phyloP scores from a whole-genome alignment of 2,329 filamentous ascomycete genomes.

The Aspergillus sp. region DNA sequence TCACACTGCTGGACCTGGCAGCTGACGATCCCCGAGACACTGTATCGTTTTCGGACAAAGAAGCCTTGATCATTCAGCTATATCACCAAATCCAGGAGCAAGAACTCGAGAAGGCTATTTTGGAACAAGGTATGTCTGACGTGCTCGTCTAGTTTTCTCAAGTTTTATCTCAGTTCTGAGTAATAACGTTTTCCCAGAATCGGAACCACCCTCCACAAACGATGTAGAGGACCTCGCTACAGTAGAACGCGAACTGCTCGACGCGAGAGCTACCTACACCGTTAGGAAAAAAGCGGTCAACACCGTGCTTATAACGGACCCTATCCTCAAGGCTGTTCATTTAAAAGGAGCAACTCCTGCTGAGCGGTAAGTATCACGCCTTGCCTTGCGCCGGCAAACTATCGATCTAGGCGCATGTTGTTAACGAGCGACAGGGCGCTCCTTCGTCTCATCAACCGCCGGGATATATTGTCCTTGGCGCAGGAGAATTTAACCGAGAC shows the following conservation, averaged over 20 bases:
- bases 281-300: conserved; percentile 69
- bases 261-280: conserved; percentile 68
- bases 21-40: conserved; percentile 46
- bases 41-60: conserved; percentile 63
- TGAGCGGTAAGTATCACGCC: conserved; percentile 59
- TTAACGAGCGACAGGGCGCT: conserved; percentile 56
- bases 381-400: not conserved
- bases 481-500: conserved; percentile 61
- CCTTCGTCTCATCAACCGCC: conserved; percentile 63
- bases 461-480: conserved; percentile 65
- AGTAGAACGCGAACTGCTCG: conserved; percentile 66
- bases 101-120: conserved; percentile 68
- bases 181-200: conserved; percentile 21
- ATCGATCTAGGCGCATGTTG: not conserved
- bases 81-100: conserved; percentile 72
- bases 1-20: conserved; percentile 41
- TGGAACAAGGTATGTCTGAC: conserved; percentile 46
- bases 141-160: not conserved
- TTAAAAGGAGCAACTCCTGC: conserved; percentile 62
- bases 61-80: conserved; percentile 65
- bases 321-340: conserved; percentile 76
- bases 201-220: conserved; percentile 45
- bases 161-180: not conserved
- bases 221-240: conserved; percentile 52
- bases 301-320: conserved; percentile 69